Evolutionary conservation across 805 yeast genomes (phyloP).

Genomic region (Sungouiozyma ichnusensis): DNA sequence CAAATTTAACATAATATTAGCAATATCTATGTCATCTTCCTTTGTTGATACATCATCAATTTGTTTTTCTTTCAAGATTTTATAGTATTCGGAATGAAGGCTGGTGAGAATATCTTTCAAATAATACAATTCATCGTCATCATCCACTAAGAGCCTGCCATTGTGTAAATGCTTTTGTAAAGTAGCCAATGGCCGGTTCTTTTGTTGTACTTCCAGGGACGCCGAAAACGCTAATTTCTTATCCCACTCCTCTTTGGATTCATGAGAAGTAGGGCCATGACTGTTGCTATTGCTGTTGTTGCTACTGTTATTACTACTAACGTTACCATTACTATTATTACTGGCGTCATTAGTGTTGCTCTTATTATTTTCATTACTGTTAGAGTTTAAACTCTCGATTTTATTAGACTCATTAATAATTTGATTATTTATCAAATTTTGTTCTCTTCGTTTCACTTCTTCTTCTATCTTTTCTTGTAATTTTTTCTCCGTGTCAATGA

Average conservation of each 20-base stretch:
- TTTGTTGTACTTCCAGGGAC: conserved; percentile 67
- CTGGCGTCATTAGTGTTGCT: too few relatives aligned
- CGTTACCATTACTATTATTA: too few relatives aligned
- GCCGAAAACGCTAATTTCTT: conserved; percentile 55
- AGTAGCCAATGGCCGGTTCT: conserved; percentile 75
- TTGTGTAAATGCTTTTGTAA: conserved; percentile 62
- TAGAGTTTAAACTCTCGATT: background rate
- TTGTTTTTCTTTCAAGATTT: conserved; percentile 31
- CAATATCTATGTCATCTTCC: conserved; percentile 46
- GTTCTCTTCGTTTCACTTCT: conserved; percentile 29
- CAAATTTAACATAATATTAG: conserved; percentile 62
- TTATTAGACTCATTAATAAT: background rate
- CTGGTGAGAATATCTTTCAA: conserved; percentile 50
- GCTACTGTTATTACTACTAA: too few relatives aligned
- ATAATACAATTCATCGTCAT: conserved; percentile 63
- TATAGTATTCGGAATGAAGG: conserved; percentile 62
- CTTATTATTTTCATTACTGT: background rate
- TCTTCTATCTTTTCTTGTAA: conserved; percentile 23
- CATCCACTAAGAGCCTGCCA: conserved; percentile 50
- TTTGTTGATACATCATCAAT: conserved; percentile 34
- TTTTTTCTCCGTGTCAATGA: conserved; percentile 25
- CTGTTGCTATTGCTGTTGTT: conserved; percentile 4
- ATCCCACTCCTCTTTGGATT: conserved; percentile 39
- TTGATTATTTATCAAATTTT: conserved; percentile 24
- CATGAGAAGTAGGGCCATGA: conserved; percentile 17